phyloP scores from a whole-genome alignment of 345 rosid species.

The Alliaria petiolata region DNA sequence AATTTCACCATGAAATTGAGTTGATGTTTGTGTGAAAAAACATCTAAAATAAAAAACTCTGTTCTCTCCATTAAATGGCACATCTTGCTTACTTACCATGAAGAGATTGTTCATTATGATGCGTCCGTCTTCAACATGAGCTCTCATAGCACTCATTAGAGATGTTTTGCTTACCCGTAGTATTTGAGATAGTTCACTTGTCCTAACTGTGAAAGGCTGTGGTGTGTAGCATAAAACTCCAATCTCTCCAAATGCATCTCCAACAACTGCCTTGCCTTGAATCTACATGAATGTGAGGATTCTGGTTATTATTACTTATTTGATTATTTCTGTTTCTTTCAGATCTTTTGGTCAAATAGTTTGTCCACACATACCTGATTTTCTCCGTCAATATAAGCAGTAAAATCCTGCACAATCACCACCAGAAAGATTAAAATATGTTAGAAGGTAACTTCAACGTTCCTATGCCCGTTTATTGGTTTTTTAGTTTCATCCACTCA shows the following conservation, averaged over 20 bases:
- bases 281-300: conserved; percentile 41
- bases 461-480: background rate
- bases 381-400: conserved; percentile 42
- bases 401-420: conserved; percentile 53
- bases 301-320: no score
- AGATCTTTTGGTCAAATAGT: background rate
- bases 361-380: conserved; percentile 46
- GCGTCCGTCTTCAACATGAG: conserved; percentile 60
- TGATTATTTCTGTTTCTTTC: background rate
- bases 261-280: conserved; percentile 55
- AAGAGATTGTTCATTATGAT: conserved; percentile 66
- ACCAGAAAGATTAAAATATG: background rate
- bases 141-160: conserved; percentile 53
- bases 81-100: conserved; percentile 45
- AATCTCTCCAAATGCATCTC: conserved; percentile 80
- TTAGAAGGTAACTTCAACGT: background rate
- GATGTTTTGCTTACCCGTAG: conserved; percentile 64
- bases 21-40: background rate
- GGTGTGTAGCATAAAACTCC: conserved; percentile 73
- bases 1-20: conserved; percentile 11
- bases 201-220: conserved; percentile 77
- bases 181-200: conserved; percentile 74
- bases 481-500: conserved; percentile 26
- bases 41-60: background rate
- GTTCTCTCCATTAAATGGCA: background rate